Evolutionary conservation across 2,329 filamentous ascomycete genomes (phyloP), one percentile per base, ranked within the genome.

Genomic region (Penicillium olsonii): DNA sequence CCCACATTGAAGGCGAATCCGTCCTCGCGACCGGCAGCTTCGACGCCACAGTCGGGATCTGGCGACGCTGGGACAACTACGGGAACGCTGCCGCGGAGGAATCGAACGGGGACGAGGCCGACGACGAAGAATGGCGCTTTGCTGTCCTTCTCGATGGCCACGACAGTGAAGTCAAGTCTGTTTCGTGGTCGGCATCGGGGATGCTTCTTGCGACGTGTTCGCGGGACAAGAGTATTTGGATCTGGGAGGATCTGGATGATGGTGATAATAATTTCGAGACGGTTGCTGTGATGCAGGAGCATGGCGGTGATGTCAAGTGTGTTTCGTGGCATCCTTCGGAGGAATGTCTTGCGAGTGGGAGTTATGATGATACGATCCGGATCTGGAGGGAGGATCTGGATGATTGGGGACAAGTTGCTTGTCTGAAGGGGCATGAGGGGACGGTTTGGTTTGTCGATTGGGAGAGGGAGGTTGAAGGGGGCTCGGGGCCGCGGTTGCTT

Each of bases 231-330:
- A 88, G 84, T 14, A 90, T 97, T 15, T 99, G 94, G 94, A 90
- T 99, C 62, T 99, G 94, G 94, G 94, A 99, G 72, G 94, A 97
- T 68, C 82, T 96, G 45, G 74, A 76, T 47, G 87, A 88, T 59
- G 88, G 87, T 14, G 92, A 95, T 47, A 92, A 96, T 68, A 94
- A 97, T 68, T 97, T 92, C 77, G 94, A 99, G 78, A 97, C 94
- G 2, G 85, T 97, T 14, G 94, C 92, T 0, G 92, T 97, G 45
- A 79, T 97, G 64, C 90, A 89, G 71, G 94, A 97, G 73, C 94
- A 99, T 68, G 88, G 92, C 39, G 92, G 89, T 18, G 94, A 99
- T 72, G 92, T 99, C 59, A 99, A 99, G 70, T 90, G 85, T 56
- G 89, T 99, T 2, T 84, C 85, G 2, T 99, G 94, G 94, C 92